Evolutionary conservation across 805 yeast genomes (phyloP).

Genomic region (Saccharomycopsis sp.): DNA sequence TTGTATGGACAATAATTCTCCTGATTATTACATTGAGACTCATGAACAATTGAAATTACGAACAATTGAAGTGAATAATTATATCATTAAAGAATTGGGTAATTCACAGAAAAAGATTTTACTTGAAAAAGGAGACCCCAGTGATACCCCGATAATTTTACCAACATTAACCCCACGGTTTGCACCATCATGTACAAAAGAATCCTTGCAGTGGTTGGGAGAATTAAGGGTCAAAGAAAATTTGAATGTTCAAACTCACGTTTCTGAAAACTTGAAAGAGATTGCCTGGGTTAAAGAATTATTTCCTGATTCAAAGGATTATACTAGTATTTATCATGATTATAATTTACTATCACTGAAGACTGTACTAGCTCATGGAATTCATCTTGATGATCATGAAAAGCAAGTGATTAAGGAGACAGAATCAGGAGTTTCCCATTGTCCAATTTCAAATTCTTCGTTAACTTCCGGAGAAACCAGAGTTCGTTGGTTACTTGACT

Average conservation of each 20-base stretch:
- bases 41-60: slow-evolving; percentile 46
- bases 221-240: slow-evolving; percentile 39
- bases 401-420: slow-evolving; percentile 45
- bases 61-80: slow-evolving; percentile 50
- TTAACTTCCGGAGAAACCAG: slow-evolving; percentile 89
- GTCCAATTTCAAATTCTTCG: slow-evolving; percentile 88
- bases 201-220: slow-evolving; percentile 59
- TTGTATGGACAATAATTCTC: slow-evolving; percentile 85
- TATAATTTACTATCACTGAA: slow-evolving; percentile 51
- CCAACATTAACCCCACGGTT: slow-evolving; percentile 91
- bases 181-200: slow-evolving; percentile 78
- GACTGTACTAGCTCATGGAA: slow-evolving; percentile 85
- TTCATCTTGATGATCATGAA: slow-evolving; percentile 67
- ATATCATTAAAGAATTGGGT: slow-evolving; percentile 36
- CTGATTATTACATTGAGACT: slow-evolving; percentile 60
- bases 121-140: neutral
- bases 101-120: neutral
- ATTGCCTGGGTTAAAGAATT: slow-evolving; percentile 62
- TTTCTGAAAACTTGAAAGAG: slow-evolving; percentile 76
- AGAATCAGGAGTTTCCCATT: slow-evolving; percentile 75
- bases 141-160: slow-evolving; percentile 28
- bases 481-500: slow-evolving; percentile 58
- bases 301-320: slow-evolving; percentile 64
- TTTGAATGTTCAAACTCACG: slow-evolving; percentile 81
- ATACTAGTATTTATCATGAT: slow-evolving; percentile 71